Percentiles rank a stretch among this genome's conserved stretches.
phyloP scores from a whole-genome alignment of 1,284 basidiomycete species.

The Cronartium quercuum region DNA sequence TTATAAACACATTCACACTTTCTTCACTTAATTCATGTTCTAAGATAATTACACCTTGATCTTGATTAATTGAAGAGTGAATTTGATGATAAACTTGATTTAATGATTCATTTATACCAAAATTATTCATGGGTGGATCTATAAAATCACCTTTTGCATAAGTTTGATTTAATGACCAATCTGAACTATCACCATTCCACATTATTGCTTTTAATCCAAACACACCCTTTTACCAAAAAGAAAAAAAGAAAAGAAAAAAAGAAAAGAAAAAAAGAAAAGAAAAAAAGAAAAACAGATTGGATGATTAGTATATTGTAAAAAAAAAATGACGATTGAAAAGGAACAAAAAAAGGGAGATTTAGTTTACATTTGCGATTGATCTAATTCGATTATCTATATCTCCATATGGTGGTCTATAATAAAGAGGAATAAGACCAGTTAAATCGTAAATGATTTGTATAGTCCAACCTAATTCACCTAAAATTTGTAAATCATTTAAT shows the following conservation, averaged over 20 bases:
- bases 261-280: not conserved
- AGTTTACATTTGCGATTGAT: constrained; percentile 2
- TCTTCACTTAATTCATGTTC: constrained; percentile 69
- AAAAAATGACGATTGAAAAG: no score
- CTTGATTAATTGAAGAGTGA: constrained; percentile 50
- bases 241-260: not conserved
- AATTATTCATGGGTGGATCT: constrained; percentile 18
- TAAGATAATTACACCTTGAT: constrained; percentile 68
- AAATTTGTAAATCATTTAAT: constrained; percentile 60
- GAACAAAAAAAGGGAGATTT: constrained; percentile 1
- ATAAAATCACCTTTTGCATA: constrained; percentile 26
- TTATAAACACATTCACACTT: constrained; percentile 64
- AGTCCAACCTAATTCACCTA: constrained; percentile 76
- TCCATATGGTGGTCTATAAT: constrained; percentile 63
- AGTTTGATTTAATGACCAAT: constrained; percentile 38
- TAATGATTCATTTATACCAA: constrained; percentile 10
- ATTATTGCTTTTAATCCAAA: constrained; percentile 17
- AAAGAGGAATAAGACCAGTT: constrained; percentile 54
- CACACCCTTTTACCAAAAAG: constrained; percentile 1
- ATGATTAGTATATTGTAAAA: no score
- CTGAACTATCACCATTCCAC: constrained; percentile 27
- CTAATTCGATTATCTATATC: constrained; percentile 59
- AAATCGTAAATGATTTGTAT: constrained; percentile 73
- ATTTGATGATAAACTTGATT: not conserved
- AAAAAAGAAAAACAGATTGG: not conserved